A percentile compares a stretch with the other conserved stretches of the same genome.
Evolutionary conservation across 495 filamentous ascomycete genomes (phyloP).

Genomic region (Penicillium subrubescens): DNA sequence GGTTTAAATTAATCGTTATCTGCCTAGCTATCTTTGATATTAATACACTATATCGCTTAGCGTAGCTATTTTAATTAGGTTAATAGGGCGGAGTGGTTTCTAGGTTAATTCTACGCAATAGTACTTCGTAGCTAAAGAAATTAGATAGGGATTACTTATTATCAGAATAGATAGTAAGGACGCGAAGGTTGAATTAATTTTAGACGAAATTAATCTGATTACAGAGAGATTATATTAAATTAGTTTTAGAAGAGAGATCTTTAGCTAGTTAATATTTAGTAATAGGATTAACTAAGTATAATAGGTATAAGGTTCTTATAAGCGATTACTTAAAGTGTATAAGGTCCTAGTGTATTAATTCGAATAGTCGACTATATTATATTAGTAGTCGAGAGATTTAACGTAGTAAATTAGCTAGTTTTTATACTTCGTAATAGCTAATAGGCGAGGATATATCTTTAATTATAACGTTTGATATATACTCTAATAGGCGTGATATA

Average conservation of each 20-base stretch:
- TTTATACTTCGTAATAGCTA: not conserved
- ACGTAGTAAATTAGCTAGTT: not conserved
- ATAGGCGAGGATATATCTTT: not conserved
- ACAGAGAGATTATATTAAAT: too few relatives aligned
- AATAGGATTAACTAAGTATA: too few relatives aligned
- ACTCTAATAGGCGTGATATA: not conserved
- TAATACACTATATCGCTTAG: not conserved
- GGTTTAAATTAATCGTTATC: not conserved
- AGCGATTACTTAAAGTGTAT: not conserved
- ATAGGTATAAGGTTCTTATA: too few relatives aligned
- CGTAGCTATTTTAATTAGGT: not conserved
- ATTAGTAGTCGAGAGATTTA: not conserved
- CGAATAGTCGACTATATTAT: not conserved
- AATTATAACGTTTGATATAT: not conserved
- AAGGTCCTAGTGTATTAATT: not conserved
- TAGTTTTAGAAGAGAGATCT: too few relatives aligned
- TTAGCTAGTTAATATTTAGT: too few relatives aligned
- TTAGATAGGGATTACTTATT: not conserved
- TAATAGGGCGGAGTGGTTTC: not conserved
- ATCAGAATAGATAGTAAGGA: not conserved
- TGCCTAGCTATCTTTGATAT: not conserved
- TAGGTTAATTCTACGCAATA: not conserved
- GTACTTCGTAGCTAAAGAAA: not conserved
- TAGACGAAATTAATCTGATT: not conserved
- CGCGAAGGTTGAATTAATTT: not conserved